A percentile compares a stretch with the other conserved stretches of the same genome.
Evolutionary conservation across 2,329 filamentous ascomycete species (phyloP).

Genomic region (Penicillium janthinellum): DNA sequence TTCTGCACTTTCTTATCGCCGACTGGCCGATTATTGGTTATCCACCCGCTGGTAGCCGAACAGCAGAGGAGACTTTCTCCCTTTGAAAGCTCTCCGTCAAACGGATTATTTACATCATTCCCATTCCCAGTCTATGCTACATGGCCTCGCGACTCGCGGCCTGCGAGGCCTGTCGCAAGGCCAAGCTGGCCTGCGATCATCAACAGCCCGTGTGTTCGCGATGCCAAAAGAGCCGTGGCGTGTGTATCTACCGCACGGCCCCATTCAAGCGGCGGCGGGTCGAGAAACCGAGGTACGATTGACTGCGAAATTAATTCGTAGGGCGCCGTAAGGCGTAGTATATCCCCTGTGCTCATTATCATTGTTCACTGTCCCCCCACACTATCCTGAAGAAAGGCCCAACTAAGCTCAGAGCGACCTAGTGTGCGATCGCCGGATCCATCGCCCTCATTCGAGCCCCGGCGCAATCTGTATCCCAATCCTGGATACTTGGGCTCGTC

Average conservation of each 20-base stretch:
- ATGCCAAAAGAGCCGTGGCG: slow-evolving; percentile 18
- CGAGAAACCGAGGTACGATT: slow-evolving; percentile 23
- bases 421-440: slow-evolving; percentile 22
- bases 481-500: slow-evolving; percentile 33
- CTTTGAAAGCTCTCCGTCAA: slow-evolving; percentile 5
- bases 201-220: slow-evolving; percentile 26
- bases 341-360: background rate
- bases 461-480: slow-evolving; percentile 31
- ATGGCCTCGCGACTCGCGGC: slow-evolving; percentile 29
- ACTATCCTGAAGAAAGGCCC: background rate
- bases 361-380: background rate
- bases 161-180: slow-evolving; percentile 29
- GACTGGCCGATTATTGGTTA: slow-evolving; percentile 10
- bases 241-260: slow-evolving; percentile 31
- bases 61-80: slow-evolving; percentile 4
- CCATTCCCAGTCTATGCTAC: background rate
- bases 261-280: slow-evolving; percentile 29
- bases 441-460: slow-evolving; percentile 24
- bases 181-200: slow-evolving; percentile 29
- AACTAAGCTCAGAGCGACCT: background rate
- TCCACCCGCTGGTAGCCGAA: slow-evolving; percentile 21
- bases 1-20: slow-evolving; percentile 18
- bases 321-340: slow-evolving; percentile 1
- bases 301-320: background rate
- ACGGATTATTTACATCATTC: background rate